Evolutionary conservation across 805 yeast genomes (phyloP).

Genomic region (Scheffersomyces amazonensis): DNA sequence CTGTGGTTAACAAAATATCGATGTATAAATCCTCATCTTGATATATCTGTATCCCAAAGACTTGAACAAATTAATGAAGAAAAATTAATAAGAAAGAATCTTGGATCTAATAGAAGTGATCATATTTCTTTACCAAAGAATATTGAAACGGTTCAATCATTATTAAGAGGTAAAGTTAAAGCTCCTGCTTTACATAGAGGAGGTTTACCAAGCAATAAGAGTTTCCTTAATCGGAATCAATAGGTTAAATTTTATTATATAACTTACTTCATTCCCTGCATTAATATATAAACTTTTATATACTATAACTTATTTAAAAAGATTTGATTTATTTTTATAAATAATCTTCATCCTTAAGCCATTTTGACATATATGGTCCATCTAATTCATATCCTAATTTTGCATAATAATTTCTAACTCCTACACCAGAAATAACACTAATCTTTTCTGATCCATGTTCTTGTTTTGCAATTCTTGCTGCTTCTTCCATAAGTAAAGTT

Average conservation of each 20-base stretch:
- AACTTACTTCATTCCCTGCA: too few relatives aligned
- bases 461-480: constrained; percentile 90
- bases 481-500: constrained; percentile 96
- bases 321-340: too few relatives aligned
- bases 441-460: constrained; percentile 93
- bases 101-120: constrained; percentile 1
- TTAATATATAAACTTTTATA: too few relatives aligned
- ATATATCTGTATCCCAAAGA: constrained; percentile 21
- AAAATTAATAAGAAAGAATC: constrained; percentile 3
- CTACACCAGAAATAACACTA: constrained; percentile 95
- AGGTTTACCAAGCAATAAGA: constrained; percentile 23
- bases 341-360: constrained; percentile 13
- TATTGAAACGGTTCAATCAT: constrained; percentile 35
- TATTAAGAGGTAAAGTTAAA: constrained; percentile 37
- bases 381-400: constrained; percentile 88
- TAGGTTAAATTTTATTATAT: too few relatives aligned
- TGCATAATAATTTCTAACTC: constrained; percentile 93
- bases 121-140: constrained; percentile 7
- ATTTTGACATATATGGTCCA: constrained; percentile 95
- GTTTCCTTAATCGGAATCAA: constrained; percentile 9
- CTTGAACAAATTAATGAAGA: constrained; percentile 10
- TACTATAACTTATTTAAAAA: too few relatives aligned
- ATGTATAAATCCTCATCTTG: constrained; percentile 31
- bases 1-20: constrained; percentile 73
- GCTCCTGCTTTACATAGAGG: constrained; percentile 46